phyloP scores from a whole-genome alignment of 768 basidiomycete species.

The Mycena vulgaris region DNA sequence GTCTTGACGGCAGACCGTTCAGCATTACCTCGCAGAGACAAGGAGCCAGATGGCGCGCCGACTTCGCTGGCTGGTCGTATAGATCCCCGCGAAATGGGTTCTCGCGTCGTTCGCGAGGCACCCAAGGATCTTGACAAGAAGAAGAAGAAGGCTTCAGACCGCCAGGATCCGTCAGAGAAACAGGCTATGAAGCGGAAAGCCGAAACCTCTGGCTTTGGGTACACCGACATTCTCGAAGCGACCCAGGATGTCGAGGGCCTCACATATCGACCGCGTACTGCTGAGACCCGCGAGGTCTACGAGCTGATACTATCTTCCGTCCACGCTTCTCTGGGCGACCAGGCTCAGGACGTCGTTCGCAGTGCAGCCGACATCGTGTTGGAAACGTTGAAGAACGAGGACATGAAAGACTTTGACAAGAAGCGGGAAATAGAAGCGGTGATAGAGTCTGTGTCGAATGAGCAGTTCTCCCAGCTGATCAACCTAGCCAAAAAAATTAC shows the following conservation, averaged over 20 bases:
- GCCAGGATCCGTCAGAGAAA: slow-evolving; percentile 71
- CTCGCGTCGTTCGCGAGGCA: slow-evolving; percentile 84
- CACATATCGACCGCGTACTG: slow-evolving; percentile 92
- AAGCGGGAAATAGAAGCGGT: slow-evolving; percentile 93
- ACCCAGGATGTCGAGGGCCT: slow-evolving; percentile 95
- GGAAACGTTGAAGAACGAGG: slow-evolving; percentile 90
- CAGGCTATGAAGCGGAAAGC: slow-evolving; percentile 70
- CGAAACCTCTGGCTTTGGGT: slow-evolving; percentile 80
- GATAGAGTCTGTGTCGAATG: slow-evolving; percentile 74
- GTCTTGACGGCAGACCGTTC: slow-evolving; percentile 94
- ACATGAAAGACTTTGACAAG: slow-evolving; percentile 96
- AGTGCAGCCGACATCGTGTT: slow-evolving; percentile 95
- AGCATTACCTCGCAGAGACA: slow-evolving; percentile 86
- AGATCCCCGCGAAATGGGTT: slow-evolving; percentile 93
- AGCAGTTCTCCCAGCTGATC: slow-evolving; percentile 87
- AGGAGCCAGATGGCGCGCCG: slow-evolving; percentile 97
- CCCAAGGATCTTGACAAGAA: slow-evolving; percentile 95
- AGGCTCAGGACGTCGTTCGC: slow-evolving; percentile 95
- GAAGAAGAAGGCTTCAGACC: slow-evolving; percentile 86
- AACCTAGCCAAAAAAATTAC: slow-evolving; percentile 94
- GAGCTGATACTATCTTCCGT: slow-evolving; percentile 90
- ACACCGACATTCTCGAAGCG: slow-evolving; percentile 93
- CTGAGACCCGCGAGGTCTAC: slow-evolving; percentile 95
- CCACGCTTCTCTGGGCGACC: slow-evolving; percentile 90
- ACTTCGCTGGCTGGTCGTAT: slow-evolving; percentile 94